A percentile compares a stretch with the other conserved stretches of the same genome.
These are phyloP conservation scores for Diaporthe sp. DNA, from an alignment of 2,329 filamentous ascomycete genomes.

Conservation along the genomic window DNA sequence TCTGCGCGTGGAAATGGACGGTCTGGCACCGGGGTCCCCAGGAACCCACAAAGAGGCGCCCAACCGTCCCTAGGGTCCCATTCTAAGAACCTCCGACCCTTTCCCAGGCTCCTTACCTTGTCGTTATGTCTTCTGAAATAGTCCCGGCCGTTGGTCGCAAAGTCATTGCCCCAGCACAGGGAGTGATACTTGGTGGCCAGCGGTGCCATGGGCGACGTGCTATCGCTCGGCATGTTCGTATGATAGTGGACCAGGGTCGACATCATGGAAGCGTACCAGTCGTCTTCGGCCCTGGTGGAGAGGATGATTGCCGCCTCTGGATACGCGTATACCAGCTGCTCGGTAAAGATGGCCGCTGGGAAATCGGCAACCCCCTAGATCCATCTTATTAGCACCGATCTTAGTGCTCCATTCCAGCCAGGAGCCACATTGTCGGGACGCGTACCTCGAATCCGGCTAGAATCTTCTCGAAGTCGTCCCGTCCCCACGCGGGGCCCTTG, in stretches of 20 bases:
- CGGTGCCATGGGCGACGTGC: conserved; percentile 45
- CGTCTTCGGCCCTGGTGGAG: conserved; percentile 69
- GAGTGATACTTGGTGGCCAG: conserved; percentile 47
- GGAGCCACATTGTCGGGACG: neutral
- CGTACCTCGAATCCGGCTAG: conserved; percentile 50
- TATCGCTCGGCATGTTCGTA: conserved; percentile 35
- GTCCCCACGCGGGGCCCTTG: conserved; percentile 36
- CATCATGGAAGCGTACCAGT: conserved; percentile 66
- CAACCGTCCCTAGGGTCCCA: conserved; percentile 47
- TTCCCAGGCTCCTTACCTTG: conserved; percentile 42
- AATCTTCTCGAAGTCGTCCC: conserved; percentile 52
- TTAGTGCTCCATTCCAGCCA: neutral
- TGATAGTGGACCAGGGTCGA: conserved; percentile 48
- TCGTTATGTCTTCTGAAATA: conserved; percentile 48
- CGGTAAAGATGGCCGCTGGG: conserved; percentile 58
- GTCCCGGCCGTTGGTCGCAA: conserved; percentile 44
- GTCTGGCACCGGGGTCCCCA: conserved; percentile 45
- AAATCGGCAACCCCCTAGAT: conserved; percentile 48
- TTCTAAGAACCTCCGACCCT: conserved; percentile 47
- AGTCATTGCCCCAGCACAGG: conserved; percentile 50
- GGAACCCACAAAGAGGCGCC: conserved; percentile 48
- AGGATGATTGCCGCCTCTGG: conserved; percentile 74
- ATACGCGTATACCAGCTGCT: conserved; percentile 73
- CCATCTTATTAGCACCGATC: neutral
- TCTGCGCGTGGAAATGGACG: conserved; percentile 48